A percentile compares a stretch with the other conserved stretches of the same genome.
phyloP scores from a whole-genome alignment of 441 rosid genomes.

The Iberis amara region DNA sequence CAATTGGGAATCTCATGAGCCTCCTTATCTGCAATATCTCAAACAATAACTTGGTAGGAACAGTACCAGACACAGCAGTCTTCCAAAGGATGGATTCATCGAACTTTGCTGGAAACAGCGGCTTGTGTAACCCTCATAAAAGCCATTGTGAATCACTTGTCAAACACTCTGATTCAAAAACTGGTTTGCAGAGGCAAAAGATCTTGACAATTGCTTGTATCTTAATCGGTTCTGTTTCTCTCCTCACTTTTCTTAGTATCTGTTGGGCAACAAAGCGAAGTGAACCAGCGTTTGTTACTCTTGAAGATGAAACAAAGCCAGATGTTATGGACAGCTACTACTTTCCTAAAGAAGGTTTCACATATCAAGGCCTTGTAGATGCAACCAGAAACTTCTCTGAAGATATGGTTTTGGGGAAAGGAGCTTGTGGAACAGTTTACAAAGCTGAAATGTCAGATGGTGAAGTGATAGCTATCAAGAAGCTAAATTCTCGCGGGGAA shows the following conservation, averaged over 20 bases:
- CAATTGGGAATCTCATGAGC: constrained; percentile 48
- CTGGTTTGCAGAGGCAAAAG: constrained; percentile 38
- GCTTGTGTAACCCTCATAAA: constrained; percentile 33
- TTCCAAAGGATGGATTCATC: constrained; percentile 48
- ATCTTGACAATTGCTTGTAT: constrained; percentile 36
- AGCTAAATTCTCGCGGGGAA: constrained; percentile 40
- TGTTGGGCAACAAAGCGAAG: constrained; percentile 38
- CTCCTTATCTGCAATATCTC: constrained; percentile 52
- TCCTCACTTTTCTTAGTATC: constrained; percentile 32
- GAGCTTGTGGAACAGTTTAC: constrained; percentile 54
- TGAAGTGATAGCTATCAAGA: constrained; percentile 46
- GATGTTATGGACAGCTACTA: constrained; percentile 41
- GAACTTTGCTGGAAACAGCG: constrained; percentile 45
- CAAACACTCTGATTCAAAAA: constrained; percentile 25
- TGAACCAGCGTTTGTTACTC: constrained; percentile 32
- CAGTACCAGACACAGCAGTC: constrained; percentile 42
- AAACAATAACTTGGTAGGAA: constrained; percentile 45
- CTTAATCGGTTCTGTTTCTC: constrained; percentile 35
- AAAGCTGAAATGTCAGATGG: constrained; percentile 47
- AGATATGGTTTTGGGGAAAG: constrained; percentile 41
- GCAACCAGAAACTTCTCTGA: constrained; percentile 52
- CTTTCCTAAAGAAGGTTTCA: constrained; percentile 53
- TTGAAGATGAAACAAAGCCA: constrained; percentile 33
- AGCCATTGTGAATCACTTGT: constrained; percentile 25
- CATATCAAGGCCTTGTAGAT: constrained; percentile 46